phyloP scores from a whole-genome alignment of 2,329 filamentous ascomycete genomes.

The Leptographium radiaticola region DNA sequence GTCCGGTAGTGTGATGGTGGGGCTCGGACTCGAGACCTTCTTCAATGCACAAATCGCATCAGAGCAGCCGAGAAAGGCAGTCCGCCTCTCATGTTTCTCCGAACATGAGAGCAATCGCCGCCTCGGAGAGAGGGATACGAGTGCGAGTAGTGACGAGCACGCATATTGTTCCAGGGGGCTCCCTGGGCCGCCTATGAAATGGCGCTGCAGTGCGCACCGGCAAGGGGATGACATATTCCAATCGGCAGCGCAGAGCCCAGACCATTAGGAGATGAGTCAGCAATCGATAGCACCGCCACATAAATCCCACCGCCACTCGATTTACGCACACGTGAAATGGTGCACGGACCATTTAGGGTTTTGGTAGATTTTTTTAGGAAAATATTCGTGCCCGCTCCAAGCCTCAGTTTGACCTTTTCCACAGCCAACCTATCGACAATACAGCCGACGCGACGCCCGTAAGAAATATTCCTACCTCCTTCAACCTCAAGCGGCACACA shows the following conservation, averaged over 20 bases:
- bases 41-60: not conserved
- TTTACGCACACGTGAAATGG: not conserved
- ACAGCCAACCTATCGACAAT: conserved; percentile 11
- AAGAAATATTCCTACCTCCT: conserved; percentile 3
- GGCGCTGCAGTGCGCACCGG: too few relatives aligned
- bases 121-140: too few relatives aligned
- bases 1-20: not conserved
- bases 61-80: too few relatives aligned
- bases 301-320: not conserved
- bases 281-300: not conserved
- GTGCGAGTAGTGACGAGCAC: too few relatives aligned
- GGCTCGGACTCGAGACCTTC: not conserved
- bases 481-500: not conserved
- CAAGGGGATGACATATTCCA: too few relatives aligned
- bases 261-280: not conserved
- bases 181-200: too few relatives aligned
- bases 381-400: conserved; percentile 11
- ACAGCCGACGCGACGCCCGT: conserved; percentile 12
- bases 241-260: too few relatives aligned
- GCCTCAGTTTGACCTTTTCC: conserved; percentile 8
- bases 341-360: conserved; percentile 4
- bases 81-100: too few relatives aligned
- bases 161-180: too few relatives aligned
- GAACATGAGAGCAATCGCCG: too few relatives aligned
- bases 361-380: conserved; percentile 7